A percentile compares a stretch with the other conserved stretches of the same genome.
Conservation (phyloP, 2,329 filamentous ascomycete genomes). For the Magnaporthiopsis poae region DNA sequence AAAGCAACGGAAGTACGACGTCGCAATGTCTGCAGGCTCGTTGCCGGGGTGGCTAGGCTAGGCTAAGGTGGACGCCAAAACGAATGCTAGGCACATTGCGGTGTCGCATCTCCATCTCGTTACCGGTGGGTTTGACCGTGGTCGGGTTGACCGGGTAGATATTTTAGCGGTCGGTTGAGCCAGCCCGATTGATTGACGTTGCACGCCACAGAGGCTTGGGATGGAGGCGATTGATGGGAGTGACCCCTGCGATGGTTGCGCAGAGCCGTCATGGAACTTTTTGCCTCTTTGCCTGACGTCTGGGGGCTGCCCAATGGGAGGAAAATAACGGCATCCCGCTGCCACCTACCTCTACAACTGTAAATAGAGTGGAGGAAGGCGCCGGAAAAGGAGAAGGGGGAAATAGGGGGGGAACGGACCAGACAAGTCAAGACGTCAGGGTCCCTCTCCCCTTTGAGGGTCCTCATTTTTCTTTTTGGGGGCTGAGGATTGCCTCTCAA, state of each 20-base stretch:
- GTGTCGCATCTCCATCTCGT: background rate
- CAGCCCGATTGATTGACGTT: background rate
- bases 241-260: too few species aligned
- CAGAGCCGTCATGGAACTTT: too few species aligned
- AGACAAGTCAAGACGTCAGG: too few species aligned
- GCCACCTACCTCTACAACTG: too few species aligned
- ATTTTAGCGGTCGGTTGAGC: too few species aligned
- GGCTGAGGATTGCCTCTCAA: background rate
- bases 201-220: too few species aligned
- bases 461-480: background rate
- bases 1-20: background rate
- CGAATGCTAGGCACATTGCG: background rate
- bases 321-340: background rate
- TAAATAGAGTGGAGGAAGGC: background rate
- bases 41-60: too few species aligned
- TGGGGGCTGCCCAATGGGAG: too few species aligned
- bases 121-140: background rate
- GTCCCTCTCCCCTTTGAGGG: background rate
- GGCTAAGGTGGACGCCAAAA: background rate
- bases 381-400: background rate
- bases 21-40: background rate
- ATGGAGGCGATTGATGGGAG: too few species aligned
- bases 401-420: background rate
- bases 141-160: background rate
- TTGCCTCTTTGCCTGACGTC: too few species aligned